Base-by-base conservation (phyloP, 306 rosid species). In the Acacia confusa region DNA sequence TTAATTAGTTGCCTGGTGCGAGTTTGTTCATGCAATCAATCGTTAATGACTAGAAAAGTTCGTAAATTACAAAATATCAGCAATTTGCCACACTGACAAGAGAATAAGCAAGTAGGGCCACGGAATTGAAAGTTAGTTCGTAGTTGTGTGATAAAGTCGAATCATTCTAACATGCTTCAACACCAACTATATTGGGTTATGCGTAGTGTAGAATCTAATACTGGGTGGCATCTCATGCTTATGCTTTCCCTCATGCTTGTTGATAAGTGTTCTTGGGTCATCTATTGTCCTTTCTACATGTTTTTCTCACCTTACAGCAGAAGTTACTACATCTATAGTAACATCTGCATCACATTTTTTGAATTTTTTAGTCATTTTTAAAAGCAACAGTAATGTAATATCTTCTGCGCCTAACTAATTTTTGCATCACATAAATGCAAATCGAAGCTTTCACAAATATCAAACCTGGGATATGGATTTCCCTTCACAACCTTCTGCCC, bases 201-300 rank as follows among this genome's bases (percentile, higher is more conserved):
- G 36, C 36, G 36, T 32, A 32, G 6, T 32, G 40, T 36, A 36
- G 8, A 36, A 36, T 36, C 40, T 6, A 6, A 36, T 36, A 36
- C 40, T 6, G 7, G 40, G 79, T 50, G 89, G 88, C 88, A 84
- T 87, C 40, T 82, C 88, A 66, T 88, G 90, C 87, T 89, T 89
- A 70, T 91, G 91, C 77, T 82, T 89, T 64, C 95, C 93, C 76
- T 89, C 95, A 24, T 91, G 87, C 8, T 87, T 87, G 17, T 91
- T 91, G 78, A 89, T 79, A 61, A 84, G 88, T 47, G 92, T 81
- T 68, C 67, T 78, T 28, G 92, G 90, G 76, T 89, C 95, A 44
- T 87, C 92, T 0, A 87, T 82, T 38, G 88, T 84, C 84, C 89
- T 85, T 55, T 91, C 95, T 15, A 89, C 92, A 22, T 91, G 90